These are phyloP conservation scores for Penicillium cinerascens DNA, from an alignment of 495 filamentous ascomycete species.

Conservation along the genomic window DNA sequence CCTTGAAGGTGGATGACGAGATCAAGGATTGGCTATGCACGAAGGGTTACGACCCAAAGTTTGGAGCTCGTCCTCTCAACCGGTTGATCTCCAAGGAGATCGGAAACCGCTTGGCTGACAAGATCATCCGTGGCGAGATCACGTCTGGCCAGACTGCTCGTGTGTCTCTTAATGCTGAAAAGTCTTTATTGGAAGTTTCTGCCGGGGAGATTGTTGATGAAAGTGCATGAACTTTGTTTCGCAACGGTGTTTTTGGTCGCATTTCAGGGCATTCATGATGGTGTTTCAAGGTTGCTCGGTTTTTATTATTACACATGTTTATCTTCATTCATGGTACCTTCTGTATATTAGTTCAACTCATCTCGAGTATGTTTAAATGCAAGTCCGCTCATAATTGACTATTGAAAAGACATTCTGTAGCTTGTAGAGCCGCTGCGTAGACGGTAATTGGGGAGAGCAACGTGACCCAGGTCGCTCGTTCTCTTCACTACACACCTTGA, in stretches of 20 bases:
- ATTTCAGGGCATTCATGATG: not conserved
- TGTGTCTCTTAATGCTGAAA: conserved; percentile 57
- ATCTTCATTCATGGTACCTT: conserved; percentile 18
- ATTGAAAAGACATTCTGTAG: not conserved
- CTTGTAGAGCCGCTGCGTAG: not conserved
- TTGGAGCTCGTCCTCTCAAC: conserved; percentile 91
- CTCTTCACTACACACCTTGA: not conserved
- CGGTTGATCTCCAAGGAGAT: conserved; percentile 85
- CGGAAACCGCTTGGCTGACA: conserved; percentile 82
- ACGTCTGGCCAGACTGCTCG: conserved; percentile 67
- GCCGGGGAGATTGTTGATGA: conserved; percentile 14
- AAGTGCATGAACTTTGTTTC: conserved; percentile 11
- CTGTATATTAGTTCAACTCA: conserved; percentile 13
- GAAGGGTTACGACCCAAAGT: conserved; percentile 83
- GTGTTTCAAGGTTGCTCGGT: not conserved
- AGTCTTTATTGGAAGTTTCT: conserved; percentile 32
- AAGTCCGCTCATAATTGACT: conserved; percentile 1
- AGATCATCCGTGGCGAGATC: conserved; percentile 83
- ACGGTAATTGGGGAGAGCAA: not conserved
- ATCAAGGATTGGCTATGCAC: conserved; percentile 84
- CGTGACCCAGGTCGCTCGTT: not conserved
- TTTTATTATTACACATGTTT: not conserved
- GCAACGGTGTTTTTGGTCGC: conserved; percentile 2
- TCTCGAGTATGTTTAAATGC: conserved; percentile 11
- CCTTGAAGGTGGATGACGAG: conserved; percentile 61